phyloP scores from a whole-genome alignment of 2,329 filamentous ascomycete genomes.

The Scorias spongiosa region DNA sequence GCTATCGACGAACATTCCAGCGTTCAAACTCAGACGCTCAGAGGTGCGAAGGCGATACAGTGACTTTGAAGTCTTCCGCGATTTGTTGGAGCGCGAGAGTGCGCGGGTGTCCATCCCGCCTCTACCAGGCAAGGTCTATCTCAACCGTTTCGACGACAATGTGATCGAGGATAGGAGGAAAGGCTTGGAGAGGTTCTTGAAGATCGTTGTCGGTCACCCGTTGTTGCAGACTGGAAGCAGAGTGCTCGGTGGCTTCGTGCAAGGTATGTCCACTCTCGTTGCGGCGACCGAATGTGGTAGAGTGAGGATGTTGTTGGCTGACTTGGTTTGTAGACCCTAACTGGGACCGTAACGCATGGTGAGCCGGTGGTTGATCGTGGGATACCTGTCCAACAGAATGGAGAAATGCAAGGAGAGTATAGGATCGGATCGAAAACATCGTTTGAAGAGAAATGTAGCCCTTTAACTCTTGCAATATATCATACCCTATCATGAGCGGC shows the following conservation, averaged over 20 bases:
- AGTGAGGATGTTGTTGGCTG: background rate
- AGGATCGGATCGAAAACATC: too few relatives aligned
- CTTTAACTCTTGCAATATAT: too few relatives aligned
- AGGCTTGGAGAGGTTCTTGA: constrained; percentile 85
- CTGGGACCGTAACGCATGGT: constrained; percentile 88
- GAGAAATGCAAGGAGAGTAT: too few relatives aligned
- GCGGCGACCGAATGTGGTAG: background rate
- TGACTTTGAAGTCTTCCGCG: constrained; percentile 97
- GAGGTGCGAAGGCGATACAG: constrained; percentile 86
- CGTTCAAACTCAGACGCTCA: constrained; percentile 81
- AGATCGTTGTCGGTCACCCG: constrained; percentile 94
- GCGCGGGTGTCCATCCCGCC: constrained; percentile 92
- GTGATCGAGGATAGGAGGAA: constrained; percentile 90
- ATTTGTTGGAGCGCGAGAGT: constrained; percentile 90
- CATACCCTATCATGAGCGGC: too few relatives aligned
- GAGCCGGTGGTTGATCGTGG: constrained; percentile 1
- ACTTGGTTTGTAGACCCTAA: constrained; percentile 46
- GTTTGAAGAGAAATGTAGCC: too few relatives aligned
- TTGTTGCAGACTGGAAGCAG: constrained; percentile 95
- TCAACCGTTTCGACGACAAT: constrained; percentile 93
- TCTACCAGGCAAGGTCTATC: constrained; percentile 92
- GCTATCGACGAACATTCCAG: constrained; percentile 95
- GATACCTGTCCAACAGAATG: too few relatives aligned
- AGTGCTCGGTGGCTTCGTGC: constrained; percentile 88
- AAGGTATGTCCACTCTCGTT: constrained; percentile 45